Evolutionary conservation across 2,329 filamentous ascomycete species (phyloP), one percentile per base, ranked within the genome.

Genomic region (Xylaria sp.): DNA sequence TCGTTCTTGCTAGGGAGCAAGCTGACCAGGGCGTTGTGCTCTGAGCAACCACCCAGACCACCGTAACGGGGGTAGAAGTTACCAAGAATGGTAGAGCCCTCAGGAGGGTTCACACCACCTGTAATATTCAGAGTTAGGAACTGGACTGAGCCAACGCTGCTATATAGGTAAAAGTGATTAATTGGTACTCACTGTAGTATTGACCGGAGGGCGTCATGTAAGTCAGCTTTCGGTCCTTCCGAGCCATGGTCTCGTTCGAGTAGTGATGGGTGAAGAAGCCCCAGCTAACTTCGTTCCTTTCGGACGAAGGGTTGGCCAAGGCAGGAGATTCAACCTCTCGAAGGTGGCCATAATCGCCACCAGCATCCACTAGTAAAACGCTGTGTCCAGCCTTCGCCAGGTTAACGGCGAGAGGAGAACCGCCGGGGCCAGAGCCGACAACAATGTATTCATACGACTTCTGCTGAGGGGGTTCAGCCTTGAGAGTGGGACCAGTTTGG

Each of bases 211-310:
- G 79, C 0, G 84, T 86, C 9, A 82, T 74, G 73, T 89, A 90
- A 0, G 84, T 84, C 48, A 86, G 85, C 80, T 91, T 90, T 71
- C 79, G 85, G 75, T 91, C 87, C 58, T 81, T 80, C 25, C 83
- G 80, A 70, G 88, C 84, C 57, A 85, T 82, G 15, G 78, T 77
- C 58, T 86, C 79, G 68, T 90, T 83, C 13, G 82, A 79, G 72
- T 89, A 90, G 75, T 90, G 88, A 52, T 83, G 83, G 32, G 89
- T 86, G 71, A 86, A 91, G 78, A 87, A 90, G 76, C 89, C 85
- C 89, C 88, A 91, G 52, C 82, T 79, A 71, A 88, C 81, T 25
- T 82, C 81, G 18, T 81, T 80, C 68, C 89, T 85, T 72, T 90
- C 86, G 13, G 85, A 87, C 2, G 85, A 82, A 41, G 82, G 80